phyloP scores from a whole-genome alignment of 2,329 filamentous ascomycete genomes.

The Penicillium sp. region DNA sequence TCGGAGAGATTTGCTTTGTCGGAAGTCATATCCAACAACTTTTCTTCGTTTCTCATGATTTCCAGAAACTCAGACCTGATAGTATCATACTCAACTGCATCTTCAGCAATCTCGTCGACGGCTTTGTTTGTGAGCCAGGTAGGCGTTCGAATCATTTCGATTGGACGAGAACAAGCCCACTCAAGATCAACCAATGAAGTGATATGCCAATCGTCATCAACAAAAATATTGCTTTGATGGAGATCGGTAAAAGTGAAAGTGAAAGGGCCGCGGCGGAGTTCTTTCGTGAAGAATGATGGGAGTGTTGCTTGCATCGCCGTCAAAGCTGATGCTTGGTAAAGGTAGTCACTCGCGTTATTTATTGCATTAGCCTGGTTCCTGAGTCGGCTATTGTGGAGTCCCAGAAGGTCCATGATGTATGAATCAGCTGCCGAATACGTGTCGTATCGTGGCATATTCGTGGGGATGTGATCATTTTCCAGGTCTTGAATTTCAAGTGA shows the following conservation, averaged over 20 bases:
- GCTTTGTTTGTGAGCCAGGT: constrained; percentile 21
- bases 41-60: constrained; percentile 11
- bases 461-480: constrained; percentile 25
- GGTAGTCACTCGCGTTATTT: constrained; percentile 6
- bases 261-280: constrained; percentile 33
- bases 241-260: constrained; percentile 38
- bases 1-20: constrained; percentile 1
- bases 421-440: constrained; percentile 22
- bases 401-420: constrained; percentile 21
- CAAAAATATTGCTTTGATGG: constrained; percentile 33
- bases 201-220: constrained; percentile 24
- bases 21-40: neutral
- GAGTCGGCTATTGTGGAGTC: constrained; percentile 19
- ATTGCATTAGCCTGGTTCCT: constrained; percentile 23
- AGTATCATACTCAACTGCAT: constrained; percentile 12
- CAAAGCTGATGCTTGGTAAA: constrained; percentile 16
- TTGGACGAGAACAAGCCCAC: constrained; percentile 21
- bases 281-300: constrained; percentile 27
- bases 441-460: constrained; percentile 17
- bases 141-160: constrained; percentile 21
- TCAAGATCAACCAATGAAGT: constrained; percentile 24
- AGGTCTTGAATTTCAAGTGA: constrained; percentile 10
- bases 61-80: constrained; percentile 15
- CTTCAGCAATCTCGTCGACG: constrained; percentile 13
- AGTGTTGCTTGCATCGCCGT: constrained; percentile 26